These are phyloP conservation scores for Epichloe uncinata DNA, from an alignment of 2,329 filamentous ascomycete species.

Conservation along the genomic window DNA sequence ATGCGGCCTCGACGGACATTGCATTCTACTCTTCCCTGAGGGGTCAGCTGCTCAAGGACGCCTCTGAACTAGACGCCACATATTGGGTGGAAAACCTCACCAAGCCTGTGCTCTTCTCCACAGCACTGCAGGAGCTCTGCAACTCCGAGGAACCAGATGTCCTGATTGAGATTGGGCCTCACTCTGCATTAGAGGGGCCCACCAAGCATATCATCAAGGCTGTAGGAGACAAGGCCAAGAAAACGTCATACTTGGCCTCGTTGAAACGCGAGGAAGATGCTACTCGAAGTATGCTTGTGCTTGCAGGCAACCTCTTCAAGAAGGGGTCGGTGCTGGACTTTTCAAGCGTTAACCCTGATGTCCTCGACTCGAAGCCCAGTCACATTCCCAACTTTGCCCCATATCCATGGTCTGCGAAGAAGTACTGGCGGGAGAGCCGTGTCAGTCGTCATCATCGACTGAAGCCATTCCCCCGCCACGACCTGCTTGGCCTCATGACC, in stretches of 20 bases:
- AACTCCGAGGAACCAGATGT: constrained; percentile 13
- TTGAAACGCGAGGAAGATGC: not conserved
- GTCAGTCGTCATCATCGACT: constrained; percentile 28
- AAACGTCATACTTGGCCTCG: not conserved
- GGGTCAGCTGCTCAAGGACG: constrained; percentile 25
- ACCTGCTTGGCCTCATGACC: constrained; percentile 33
- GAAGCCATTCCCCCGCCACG: constrained; percentile 25
- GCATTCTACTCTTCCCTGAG: constrained; percentile 34
- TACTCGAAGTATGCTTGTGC: constrained; percentile 1
- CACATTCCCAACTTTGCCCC: constrained; percentile 31
- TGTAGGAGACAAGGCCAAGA: constrained; percentile 5
- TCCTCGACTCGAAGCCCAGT: constrained; percentile 5
- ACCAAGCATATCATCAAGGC: constrained; percentile 31
- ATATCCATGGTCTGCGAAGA: constrained; percentile 35
- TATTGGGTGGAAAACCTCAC: constrained; percentile 35
- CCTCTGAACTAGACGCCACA: constrained; percentile 20
- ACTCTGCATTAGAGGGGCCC: constrained; percentile 35
- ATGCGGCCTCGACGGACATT: constrained; percentile 17
- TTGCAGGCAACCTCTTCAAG: constrained; percentile 27
- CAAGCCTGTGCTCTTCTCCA: constrained; percentile 29
- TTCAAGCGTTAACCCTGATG: constrained; percentile 22
- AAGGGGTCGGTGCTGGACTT: not conserved
- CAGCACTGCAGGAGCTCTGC: constrained; percentile 18
- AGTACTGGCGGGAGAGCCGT: constrained; percentile 35
- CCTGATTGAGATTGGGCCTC: constrained; percentile 34